Evolutionary conservation across 31 red algal genomes (phyloP).

Genomic region (Porphyra umbilicalis): DNA sequence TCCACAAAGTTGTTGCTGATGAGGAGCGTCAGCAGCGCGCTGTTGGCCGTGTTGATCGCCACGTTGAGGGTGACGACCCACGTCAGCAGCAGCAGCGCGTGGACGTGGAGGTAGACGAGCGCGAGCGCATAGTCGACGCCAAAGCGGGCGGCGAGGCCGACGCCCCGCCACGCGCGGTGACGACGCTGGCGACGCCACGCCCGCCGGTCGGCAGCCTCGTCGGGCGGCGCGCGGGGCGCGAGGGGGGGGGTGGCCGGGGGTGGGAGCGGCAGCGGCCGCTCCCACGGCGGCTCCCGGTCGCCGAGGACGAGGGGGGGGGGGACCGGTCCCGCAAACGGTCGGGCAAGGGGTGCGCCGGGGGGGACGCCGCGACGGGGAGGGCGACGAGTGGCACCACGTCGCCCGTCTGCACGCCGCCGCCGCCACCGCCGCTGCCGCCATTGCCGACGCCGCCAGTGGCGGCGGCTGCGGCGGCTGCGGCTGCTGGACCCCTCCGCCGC

Average conservation of each 20-base stretch:
- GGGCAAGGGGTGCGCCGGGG: too few species aligned
- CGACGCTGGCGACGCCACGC: background rate
- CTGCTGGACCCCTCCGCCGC: too few species aligned
- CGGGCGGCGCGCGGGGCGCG: background rate
- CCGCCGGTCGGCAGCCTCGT: background rate
- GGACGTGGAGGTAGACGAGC: constrained; percentile 41
- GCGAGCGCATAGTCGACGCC: constrained; percentile 53
- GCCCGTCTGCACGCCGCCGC: too few species aligned
- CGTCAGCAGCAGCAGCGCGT: constrained; percentile 48
- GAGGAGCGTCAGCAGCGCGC: constrained; percentile 74
- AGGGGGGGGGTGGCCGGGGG: background rate
- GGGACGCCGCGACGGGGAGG: too few species aligned
- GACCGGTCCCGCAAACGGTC: background rate
- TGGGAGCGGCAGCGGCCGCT: too few species aligned
- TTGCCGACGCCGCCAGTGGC: background rate
- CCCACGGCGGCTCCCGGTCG: background rate
- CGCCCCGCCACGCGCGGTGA: constrained; percentile 28
- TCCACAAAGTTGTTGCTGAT: constrained; percentile 93
- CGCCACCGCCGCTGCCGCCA: background rate
- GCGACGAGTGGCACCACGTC: too few species aligned
- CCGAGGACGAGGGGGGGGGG: background rate
- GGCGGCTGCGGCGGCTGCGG: too few species aligned
- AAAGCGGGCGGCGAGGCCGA: constrained; percentile 38
- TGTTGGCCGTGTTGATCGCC: constrained; percentile 80
- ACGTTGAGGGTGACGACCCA: constrained; percentile 90